Evolutionary conservation across 352 stramenopile genomes (phyloP).

Genomic region (Pseudoperonospora humuli): DNA sequence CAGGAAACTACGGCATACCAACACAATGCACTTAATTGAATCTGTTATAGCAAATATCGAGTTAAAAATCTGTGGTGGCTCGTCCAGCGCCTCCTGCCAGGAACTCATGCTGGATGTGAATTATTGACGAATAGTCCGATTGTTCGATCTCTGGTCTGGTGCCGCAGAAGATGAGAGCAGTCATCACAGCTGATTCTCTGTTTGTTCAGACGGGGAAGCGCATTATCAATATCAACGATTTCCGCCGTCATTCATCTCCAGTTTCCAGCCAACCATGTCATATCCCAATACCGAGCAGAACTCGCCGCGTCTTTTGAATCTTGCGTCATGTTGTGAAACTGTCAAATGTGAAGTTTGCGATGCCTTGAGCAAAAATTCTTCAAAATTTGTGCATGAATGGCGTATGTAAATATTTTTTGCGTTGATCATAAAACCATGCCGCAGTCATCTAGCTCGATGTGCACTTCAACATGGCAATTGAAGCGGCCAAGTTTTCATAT

Average conservation of each 20-base stretch:
- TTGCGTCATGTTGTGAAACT: constrained; percentile 16
- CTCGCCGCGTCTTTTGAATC: constrained; percentile 5
- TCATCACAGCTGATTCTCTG: constrained; percentile 26
- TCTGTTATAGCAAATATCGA: background rate
- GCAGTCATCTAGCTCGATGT: constrained; percentile 11
- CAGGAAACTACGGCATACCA: background rate
- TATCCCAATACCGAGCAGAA: constrained; percentile 16
- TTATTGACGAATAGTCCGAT: constrained; percentile 20
- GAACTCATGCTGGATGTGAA: constrained; percentile 29
- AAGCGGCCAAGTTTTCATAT: constrained; percentile 1
- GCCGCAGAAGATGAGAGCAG: constrained; percentile 33
- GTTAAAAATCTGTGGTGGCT: constrained; percentile 11
- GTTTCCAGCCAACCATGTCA: constrained; percentile 17
- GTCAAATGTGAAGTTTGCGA: constrained; percentile 1
- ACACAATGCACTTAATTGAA: background rate
- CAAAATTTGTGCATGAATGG: constrained; percentile 17
- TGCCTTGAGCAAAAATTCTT: constrained; percentile 7
- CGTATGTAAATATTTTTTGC: constrained; percentile 20
- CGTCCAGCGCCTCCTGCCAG: constrained; percentile 16
- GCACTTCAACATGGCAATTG: constrained; percentile 13
- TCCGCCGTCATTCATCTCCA: constrained; percentile 20
- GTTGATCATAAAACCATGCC: constrained; percentile 10
- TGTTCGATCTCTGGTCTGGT: constrained; percentile 22
- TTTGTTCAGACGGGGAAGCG: constrained; percentile 23
- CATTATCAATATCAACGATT: constrained; percentile 2